Evolutionary conservation across 2,329 filamentous ascomycete genomes (phyloP), one percentile per base, ranked within the genome.

Genomic region (Colletotrichum zoysiae): DNA sequence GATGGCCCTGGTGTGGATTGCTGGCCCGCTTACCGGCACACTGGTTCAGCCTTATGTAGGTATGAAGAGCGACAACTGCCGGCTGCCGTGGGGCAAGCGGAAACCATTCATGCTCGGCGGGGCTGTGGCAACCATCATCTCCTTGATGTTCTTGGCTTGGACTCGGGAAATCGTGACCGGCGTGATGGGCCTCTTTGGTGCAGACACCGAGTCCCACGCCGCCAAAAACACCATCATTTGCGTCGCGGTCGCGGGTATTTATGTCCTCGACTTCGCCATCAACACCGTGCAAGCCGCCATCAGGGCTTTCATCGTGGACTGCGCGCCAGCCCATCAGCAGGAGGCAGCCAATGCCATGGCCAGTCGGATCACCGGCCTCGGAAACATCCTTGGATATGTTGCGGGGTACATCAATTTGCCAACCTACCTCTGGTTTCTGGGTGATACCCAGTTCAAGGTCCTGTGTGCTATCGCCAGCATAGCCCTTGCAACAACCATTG

Each of bases 211-310:
- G 50, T 93, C 92, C 0, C 76, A 86, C 9, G 88, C 86, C 3
- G 91, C 93, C 57, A 91, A 89, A 77, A 86, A 86, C 4, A 84
- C 86, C 53, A 89, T 93, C 59, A 95, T 97, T 75, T 84, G 94
- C 42, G 87, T 94, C 69, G 95, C 95, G 9, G 94, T 97, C 7
- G 79, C 95, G 40, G 92, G 95, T 83, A 93, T 98, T 77, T 98
- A 97, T 81, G 86, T 96, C 61, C 87, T 98, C 62, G 95, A 98
- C 80, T 96, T 98, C 81, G 91, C 95, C 77, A 96, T 98, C 84
- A 98, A 98, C 82, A 96, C 95, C 88, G 94, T 98, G 44, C 95
- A 98, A 87, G 95, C 96, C 60, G 93, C 91, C 5, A 93, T 98
- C 78, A 89, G 95, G 75, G 94, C 95, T 33, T 97, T 97, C 79